Conservation (phyloP, 2,329 filamentous ascomycete genomes). For the Xylaria multiplex region DNA sequence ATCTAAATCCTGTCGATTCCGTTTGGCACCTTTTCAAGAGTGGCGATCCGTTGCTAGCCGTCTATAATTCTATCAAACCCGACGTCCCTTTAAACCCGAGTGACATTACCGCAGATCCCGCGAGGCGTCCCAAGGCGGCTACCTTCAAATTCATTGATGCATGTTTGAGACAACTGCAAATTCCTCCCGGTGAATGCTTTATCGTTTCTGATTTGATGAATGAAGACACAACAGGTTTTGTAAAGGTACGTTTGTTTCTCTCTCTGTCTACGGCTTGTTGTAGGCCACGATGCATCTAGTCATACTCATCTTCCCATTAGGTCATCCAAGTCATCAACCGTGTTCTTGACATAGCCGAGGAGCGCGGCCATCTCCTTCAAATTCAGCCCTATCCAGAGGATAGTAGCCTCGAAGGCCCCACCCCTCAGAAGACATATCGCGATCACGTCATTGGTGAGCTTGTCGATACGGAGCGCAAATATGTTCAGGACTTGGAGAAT, state of each 20-base stretch:
- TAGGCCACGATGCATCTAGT: neutral
- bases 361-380: slow-evolving; percentile 77
- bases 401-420: slow-evolving; percentile 61
- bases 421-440: slow-evolving; percentile 76
- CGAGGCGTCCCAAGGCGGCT: slow-evolving; percentile 84
- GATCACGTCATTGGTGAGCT: slow-evolving; percentile 93
- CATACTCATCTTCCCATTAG: slow-evolving; percentile 52
- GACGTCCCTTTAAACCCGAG: slow-evolving; percentile 74
- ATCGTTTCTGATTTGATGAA: slow-evolving; percentile 91
- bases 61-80: slow-evolving; percentile 88
- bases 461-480: slow-evolving; percentile 95
- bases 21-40: slow-evolving; percentile 88
- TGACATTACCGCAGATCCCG: slow-evolving; percentile 65
- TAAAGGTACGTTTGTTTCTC: slow-evolving; percentile 72
- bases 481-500: slow-evolving; percentile 96
- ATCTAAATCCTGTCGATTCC: slow-evolving; percentile 84
- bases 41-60: slow-evolving; percentile 83
- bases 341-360: slow-evolving; percentile 86
- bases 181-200: slow-evolving; percentile 85
- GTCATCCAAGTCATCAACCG: slow-evolving; percentile 92
- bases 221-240: slow-evolving; percentile 95
- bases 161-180: slow-evolving; percentile 82
- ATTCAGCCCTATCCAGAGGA: slow-evolving; percentile 67
- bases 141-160: slow-evolving; percentile 93
- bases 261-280: neutral